A percentile compares a stretch with the other conserved stretches of the same genome.
phyloP scores from a whole-genome alignment of 176 grass and related monocot genomes.

The Triticum aestivum region IWGSC_CS_RefSeq_v2.1 NC_057813.1:531379333-531379832 shows the following conservation, averaged over 20 bases:
- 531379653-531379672: background rate
- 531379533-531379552: too few relatives aligned
- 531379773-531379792: constrained; percentile 4
- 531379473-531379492: background rate
- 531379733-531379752: background rate
- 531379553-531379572: background rate
- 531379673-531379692: background rate
- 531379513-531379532: background rate
- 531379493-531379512: background rate
- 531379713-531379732: background rate
- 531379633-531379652: background rate
- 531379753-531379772: background rate
- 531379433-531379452: background rate
- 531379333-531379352: too few relatives aligned
- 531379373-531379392: too few relatives aligned
- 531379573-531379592: too few relatives aligned
- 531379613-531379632: background rate
- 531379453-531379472: background rate
- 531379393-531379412: too few relatives aligned
- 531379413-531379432: background rate
- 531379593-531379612: background rate
- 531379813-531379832: constrained; percentile 32
- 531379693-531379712: background rate
- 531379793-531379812: background rate
- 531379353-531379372: too few relatives aligned